These are phyloP conservation scores for Herpetospermum pedunculosum DNA, from an alignment of 306 rosid genomes.

Conservation along the genomic window DNA sequence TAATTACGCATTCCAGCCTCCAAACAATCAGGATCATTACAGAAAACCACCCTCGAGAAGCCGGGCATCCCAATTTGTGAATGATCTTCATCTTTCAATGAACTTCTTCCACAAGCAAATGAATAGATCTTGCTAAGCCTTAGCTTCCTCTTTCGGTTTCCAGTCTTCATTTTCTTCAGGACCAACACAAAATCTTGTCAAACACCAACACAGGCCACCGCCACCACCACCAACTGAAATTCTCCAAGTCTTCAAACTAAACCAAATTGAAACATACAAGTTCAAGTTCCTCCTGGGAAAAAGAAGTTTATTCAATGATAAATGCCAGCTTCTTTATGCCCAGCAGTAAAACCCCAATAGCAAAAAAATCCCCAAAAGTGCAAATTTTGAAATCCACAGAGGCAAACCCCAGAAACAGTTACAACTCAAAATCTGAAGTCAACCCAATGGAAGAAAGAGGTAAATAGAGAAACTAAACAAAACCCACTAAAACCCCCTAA, in stretches of 20 bases:
- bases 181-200: background rate
- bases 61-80: slow-evolving; percentile 69
- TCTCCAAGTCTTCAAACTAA: background rate
- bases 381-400: background rate
- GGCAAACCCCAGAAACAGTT: slow-evolving; percentile 16
- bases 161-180: slow-evolving; percentile 36
- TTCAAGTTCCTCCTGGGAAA: background rate
- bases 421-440: slow-evolving; percentile 9
- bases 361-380: background rate
- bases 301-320: background rate
- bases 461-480: background rate
- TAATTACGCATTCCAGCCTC: slow-evolving; percentile 45
- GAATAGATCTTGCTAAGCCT: slow-evolving; percentile 77
- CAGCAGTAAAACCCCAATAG: background rate
- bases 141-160: slow-evolving; percentile 29
- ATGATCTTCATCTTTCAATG: slow-evolving; percentile 47
- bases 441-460: background rate
- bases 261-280: background rate
- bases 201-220: background rate
- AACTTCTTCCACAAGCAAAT: slow-evolving; percentile 51
- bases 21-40: slow-evolving; percentile 50
- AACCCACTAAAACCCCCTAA: background rate
- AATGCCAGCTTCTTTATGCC: background rate
- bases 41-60: slow-evolving; percentile 59
- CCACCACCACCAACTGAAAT: background rate